Evolutionary conservation across 306 rosid genomes (phyloP).

Genomic region (Quercus ilex): DNA sequence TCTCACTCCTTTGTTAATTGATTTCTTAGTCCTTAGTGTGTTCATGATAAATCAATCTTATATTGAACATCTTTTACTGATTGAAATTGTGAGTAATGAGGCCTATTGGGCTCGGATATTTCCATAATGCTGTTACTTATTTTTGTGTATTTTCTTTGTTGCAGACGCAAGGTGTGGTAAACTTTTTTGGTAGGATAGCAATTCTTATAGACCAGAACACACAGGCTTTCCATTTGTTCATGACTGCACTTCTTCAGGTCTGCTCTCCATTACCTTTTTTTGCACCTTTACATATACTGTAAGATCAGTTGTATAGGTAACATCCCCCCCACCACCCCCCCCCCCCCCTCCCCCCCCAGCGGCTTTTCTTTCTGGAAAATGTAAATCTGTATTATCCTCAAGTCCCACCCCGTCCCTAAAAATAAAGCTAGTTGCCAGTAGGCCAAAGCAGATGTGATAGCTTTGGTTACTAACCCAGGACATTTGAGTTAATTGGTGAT

Average conservation of each 20-base stretch:
- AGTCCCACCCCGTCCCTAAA: too few relatives aligned
- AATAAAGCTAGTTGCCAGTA: neutral
- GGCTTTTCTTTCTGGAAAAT: neutral
- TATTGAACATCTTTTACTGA: neutral
- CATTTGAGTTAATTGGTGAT: neutral
- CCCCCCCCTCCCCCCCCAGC: too few relatives aligned
- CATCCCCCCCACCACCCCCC: too few relatives aligned
- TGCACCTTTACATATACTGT: conserved; percentile 9
- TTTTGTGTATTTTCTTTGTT: neutral
- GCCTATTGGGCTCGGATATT: neutral
- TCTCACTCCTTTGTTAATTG: neutral
- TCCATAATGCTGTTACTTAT: conserved; percentile 12
- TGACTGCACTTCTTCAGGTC: conserved; percentile 98
- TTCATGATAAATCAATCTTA: neutral
- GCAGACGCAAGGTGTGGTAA: conserved; percentile 93
- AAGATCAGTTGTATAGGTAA: neutral
- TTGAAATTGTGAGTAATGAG: neutral
- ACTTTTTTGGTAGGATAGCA: conserved; percentile 89
- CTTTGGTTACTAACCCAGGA: neutral
- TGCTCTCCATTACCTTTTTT: conserved; percentile 16
- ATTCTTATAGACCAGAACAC: conserved; percentile 96
- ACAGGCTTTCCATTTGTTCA: conserved; percentile 94
- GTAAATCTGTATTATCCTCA: neutral
- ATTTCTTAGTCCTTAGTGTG: neutral
- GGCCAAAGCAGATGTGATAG: neutral